phyloP scores from a whole-genome alignment of 352 stramenopile genomes.

The Globisporangium heterothallicum region DNA sequence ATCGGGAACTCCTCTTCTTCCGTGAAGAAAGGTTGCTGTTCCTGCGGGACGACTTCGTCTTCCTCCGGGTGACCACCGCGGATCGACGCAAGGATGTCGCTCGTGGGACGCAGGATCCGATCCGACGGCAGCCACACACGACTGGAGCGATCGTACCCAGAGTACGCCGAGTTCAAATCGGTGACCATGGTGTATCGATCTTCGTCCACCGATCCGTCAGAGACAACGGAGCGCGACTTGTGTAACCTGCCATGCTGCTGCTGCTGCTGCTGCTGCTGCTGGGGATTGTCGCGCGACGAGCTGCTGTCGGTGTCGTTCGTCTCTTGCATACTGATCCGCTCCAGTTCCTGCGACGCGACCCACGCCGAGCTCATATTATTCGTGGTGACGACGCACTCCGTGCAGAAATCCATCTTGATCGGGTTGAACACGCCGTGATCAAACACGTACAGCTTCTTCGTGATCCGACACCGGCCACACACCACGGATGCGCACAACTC shows the following conservation, averaged over 20 bases:
- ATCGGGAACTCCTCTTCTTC: constrained; percentile 14
- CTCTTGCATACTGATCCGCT: neutral
- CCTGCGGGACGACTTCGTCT: neutral
- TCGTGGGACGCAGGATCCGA: constrained; percentile 5
- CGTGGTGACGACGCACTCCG: constrained; percentile 13
- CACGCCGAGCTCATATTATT: constrained; percentile 11
- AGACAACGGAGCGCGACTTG: constrained; percentile 5
- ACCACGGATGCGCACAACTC: constrained; percentile 26
- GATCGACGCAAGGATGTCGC: constrained; percentile 9
- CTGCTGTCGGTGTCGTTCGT: neutral
- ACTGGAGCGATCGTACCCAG: constrained; percentile 8
- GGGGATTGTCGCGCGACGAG: neutral
- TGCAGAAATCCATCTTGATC: constrained; percentile 47
- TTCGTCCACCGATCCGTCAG: constrained; percentile 5
- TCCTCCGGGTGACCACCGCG: constrained; percentile 10
- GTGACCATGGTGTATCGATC: constrained; percentile 10
- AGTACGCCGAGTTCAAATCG: constrained; percentile 1
- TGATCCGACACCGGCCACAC: constrained; percentile 36
- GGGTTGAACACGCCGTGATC: constrained; percentile 40
- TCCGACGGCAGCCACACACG: constrained; percentile 17
- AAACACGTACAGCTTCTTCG: constrained; percentile 47
- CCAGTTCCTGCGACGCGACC: constrained; percentile 11
- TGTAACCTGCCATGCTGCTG: neutral
- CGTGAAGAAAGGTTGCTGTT: constrained; percentile 11
- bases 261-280: neutral